Percentiles rank a stretch among this genome's conserved stretches.
Evolutionary conservation across 305 asterid genomes (phyloP).

Genomic region (Solanum chacoense): DNA sequence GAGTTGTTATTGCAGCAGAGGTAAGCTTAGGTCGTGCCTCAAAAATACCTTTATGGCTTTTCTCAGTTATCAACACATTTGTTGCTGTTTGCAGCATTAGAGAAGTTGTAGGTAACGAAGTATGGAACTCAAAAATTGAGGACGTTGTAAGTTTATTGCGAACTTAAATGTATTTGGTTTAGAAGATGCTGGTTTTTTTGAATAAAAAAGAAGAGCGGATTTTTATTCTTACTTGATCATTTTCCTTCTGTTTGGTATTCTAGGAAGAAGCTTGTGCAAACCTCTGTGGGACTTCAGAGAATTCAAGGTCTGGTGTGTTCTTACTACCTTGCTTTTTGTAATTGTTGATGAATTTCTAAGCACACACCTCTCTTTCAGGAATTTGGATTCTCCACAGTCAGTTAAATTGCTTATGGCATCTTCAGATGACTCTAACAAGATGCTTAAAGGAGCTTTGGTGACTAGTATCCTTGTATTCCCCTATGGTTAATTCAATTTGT

Average conservation of each 20-base stretch:
- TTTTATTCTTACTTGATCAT: constrained; percentile 1
- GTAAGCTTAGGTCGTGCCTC: constrained; percentile 28
- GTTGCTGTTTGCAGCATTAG: constrained; percentile 50
- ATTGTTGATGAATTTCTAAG: constrained; percentile 8
- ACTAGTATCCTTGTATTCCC: constrained; percentile 63
- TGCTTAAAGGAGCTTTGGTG: constrained; percentile 47
- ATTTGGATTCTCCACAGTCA: constrained; percentile 47
- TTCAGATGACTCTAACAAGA: constrained; percentile 66
- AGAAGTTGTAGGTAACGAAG: constrained; percentile 63
- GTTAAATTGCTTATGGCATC: constrained; percentile 59
- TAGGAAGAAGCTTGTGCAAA: constrained; percentile 47
- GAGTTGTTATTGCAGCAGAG: constrained; percentile 86
- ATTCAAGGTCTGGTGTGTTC: constrained; percentile 39
- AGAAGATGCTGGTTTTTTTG: not conserved
- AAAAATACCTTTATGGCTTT: not conserved
- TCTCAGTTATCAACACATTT: constrained; percentile 9
- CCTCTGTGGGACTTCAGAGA: constrained; percentile 37
- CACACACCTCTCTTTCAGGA: constrained; percentile 39
- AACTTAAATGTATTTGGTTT: not conserved
- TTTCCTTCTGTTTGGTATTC: constrained; percentile 13
- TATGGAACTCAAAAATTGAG: constrained; percentile 49
- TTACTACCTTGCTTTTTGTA: constrained; percentile 8
- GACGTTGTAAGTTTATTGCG: constrained; percentile 36
- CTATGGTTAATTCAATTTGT: not conserved
- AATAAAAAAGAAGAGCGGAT: not conserved